Conservation (phyloP, 441 rosid species). For the Corymbia calophylla region DNA sequence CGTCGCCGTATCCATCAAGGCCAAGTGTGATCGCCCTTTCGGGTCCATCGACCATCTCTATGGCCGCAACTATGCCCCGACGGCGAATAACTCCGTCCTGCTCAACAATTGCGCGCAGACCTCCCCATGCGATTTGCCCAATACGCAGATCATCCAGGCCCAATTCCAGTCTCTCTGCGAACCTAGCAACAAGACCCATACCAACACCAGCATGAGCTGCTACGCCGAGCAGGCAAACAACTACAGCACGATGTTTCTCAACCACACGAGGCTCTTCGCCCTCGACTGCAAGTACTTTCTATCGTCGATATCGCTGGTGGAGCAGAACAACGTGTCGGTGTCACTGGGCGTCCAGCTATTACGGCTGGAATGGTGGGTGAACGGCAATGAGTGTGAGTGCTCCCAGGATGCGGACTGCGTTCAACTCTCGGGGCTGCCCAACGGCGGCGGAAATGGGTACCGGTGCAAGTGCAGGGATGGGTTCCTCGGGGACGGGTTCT, state of each 20-base stretch:
- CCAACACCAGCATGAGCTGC: conserved; percentile 32
- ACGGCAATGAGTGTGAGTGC: conserved; percentile 40
- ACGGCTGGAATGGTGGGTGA: conserved; percentile 70
- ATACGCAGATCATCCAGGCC: neutral
- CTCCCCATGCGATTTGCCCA: conserved; percentile 12
- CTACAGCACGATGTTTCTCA: conserved; percentile 9
- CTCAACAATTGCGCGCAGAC: conserved; percentile 28
- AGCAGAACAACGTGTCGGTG: conserved; percentile 10
- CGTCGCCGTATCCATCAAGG: conserved; percentile 20
- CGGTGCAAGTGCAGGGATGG: conserved; percentile 50
- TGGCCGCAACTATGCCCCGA: conserved; percentile 42
- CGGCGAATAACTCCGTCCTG: conserved; percentile 31
- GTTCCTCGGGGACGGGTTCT: conserved; percentile 51
- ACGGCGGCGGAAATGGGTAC: conserved; percentile 22
- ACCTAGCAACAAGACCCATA: neutral
- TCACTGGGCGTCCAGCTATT: conserved; percentile 43
- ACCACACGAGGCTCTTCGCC: conserved; percentile 2
- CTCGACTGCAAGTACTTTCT: conserved; percentile 28
- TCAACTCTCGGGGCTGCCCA: conserved; percentile 7
- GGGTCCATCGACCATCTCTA: conserved; percentile 24
- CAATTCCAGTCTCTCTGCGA: conserved; percentile 16
- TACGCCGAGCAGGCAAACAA: conserved; percentile 2
- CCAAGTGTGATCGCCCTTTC: conserved; percentile 43
- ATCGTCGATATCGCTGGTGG: conserved; percentile 45
- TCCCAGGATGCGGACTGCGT: conserved; percentile 28